Base-by-base conservation (phyloP, 1,284 basidiomycete species). In the Xerocomus alliaceus region DNA sequence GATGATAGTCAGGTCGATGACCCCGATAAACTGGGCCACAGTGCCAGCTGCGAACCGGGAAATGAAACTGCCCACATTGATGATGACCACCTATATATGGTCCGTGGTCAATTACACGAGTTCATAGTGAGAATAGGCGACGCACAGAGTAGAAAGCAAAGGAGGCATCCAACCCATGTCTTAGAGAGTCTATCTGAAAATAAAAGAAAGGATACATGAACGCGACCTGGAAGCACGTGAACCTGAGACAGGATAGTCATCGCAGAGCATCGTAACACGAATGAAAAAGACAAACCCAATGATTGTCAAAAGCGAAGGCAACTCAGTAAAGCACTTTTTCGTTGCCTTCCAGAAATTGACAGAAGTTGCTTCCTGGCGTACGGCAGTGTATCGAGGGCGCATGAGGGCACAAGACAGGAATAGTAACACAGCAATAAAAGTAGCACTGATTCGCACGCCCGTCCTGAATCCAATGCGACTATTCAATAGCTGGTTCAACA, bases 61-160 rank as follows among this genome's bases (percentile, higher is more conserved):
- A 56, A 85, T 2, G 28, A 77, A 72, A 62, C 77, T 80, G 5
- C 77, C 73, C 2, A 63, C 79, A 63, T 82, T 84, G 45, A 85
- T 56, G 15, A 85, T 77, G 18, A 80, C 76, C 28, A 83, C 62
- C 82, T 84, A n/a, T 8, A 41, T 28, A 15, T 29, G 7, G 8
- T 26, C 2, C 17, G 3, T 26, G 1, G 24, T 72, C 48, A 62
- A 47, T 26, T 5, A 4, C 29, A 37, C 24, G 5, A 4, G 4
- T 24, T 39, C 32, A 2, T 24, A 15, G 4, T 9, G 20, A 44
- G n/a, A 28, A 55, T 1, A 0, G 15, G 28, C 0, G 8, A 61
- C 74, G 24, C 29, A 69, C 76, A 5, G 73, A 71, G 52, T 73
- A 77, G 46, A 75, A 77, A 2, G 75, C 49, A 55, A 76, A 65